Percentiles rank a stretch among this genome's conserved stretches.
phyloP scores from a whole-genome alignment of 371 early-diverging fungal genomes.

The Mucor ambiguus region DNA sequence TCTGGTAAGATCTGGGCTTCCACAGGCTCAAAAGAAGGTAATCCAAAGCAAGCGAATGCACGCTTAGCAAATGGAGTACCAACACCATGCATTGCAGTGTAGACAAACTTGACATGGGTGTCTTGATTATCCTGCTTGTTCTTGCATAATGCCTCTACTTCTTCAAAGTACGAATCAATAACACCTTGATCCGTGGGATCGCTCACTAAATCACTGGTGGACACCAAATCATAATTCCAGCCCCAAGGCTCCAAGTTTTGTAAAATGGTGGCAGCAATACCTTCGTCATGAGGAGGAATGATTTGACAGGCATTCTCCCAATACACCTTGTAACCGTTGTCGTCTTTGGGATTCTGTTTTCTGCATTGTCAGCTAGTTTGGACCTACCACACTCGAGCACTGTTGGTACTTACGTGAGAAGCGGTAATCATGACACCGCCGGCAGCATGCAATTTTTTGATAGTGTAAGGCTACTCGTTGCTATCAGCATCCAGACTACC shows the following conservation, averaged over 20 bases:
- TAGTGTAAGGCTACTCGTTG: constrained; percentile 72
- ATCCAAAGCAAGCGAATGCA: constrained; percentile 69
- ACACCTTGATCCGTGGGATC: constrained; percentile 63
- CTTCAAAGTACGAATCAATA: constrained; percentile 73
- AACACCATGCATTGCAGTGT: constrained; percentile 98
- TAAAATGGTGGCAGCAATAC: constrained; percentile 76
- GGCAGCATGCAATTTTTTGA: constrained; percentile 73
- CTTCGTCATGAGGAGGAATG: constrained; percentile 86
- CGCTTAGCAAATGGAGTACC: constrained; percentile 78
- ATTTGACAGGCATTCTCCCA: constrained; percentile 95
- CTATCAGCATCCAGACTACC: not conserved
- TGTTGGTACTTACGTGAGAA: constrained; percentile 66
- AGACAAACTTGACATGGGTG: constrained; percentile 71
- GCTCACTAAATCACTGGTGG: constrained; percentile 42
- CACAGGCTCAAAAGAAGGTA: constrained; percentile 68
- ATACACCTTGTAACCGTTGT: constrained; percentile 98
- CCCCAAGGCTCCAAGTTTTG: constrained; percentile 74
- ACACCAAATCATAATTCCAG: constrained; percentile 75
- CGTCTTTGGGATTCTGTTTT: constrained; percentile 86
- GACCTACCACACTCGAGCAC: not conserved
- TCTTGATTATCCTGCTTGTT: constrained; percentile 50
- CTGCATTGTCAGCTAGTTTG: not conserved
- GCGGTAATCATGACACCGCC: constrained; percentile 99
- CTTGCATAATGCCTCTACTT: constrained; percentile 51
- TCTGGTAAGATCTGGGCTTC: constrained; percentile 79